phyloP scores from a whole-genome alignment of 768 basidiomycete genomes.

The Trametopsis cervina region DNA sequence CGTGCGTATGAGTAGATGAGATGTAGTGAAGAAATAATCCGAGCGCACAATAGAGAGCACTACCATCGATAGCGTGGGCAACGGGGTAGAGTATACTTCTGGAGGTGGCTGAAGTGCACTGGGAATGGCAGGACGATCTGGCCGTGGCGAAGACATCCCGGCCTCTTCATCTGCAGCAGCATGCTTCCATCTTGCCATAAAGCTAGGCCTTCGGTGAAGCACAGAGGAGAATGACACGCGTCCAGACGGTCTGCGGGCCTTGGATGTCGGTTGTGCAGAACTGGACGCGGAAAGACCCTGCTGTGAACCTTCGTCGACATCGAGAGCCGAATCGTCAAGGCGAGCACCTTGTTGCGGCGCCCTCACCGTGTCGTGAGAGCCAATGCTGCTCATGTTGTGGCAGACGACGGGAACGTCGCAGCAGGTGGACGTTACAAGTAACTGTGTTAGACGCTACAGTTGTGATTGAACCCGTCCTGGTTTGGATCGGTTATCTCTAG shows the following conservation, averaged over 20 bases:
- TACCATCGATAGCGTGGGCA: constrained; percentile 83
- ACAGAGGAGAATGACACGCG: constrained; percentile 22
- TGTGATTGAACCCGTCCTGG: too few relatives aligned
- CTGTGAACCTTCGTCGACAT: background rate
- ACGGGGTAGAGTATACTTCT: constrained; percentile 71
- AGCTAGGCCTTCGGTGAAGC: constrained; percentile 16
- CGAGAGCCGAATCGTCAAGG: background rate
- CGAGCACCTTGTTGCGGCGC: background rate
- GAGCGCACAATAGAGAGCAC: constrained; percentile 82
- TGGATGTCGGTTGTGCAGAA: background rate
- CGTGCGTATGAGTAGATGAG: too few relatives aligned
- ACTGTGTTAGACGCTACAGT: background rate
- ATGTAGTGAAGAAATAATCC: constrained; percentile 3
- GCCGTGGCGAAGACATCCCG: constrained; percentile 13
- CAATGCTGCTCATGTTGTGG: background rate
- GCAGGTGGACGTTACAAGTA: background rate
- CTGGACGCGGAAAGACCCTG: background rate
- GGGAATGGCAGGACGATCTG: constrained; percentile 66
- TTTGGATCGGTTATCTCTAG: too few relatives aligned
- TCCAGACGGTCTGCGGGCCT: constrained; percentile 9
- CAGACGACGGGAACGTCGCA: background rate
- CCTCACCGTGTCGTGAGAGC: background rate
- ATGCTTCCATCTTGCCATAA: constrained; percentile 18
- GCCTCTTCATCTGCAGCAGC: constrained; percentile 18
- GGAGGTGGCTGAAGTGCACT: constrained; percentile 55